Evolutionary conservation across 2,329 filamentous ascomycete species (phyloP), one percentile per base, ranked within the genome.

Genomic region (Beauveria rudraprayagi): DNA sequence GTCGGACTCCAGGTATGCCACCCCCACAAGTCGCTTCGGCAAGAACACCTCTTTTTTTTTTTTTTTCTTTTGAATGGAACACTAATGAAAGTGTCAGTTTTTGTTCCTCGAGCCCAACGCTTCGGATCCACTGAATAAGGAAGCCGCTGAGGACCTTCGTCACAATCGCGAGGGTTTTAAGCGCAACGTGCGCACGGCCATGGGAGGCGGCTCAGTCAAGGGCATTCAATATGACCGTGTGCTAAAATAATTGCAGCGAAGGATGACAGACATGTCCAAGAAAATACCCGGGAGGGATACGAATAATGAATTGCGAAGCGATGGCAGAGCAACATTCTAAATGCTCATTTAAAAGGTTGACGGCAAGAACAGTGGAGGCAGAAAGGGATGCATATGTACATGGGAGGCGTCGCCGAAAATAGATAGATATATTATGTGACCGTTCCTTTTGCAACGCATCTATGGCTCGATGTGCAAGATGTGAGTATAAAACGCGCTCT

Each of bases 51-150:
- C 46, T 19, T 10, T 22, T 22, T 22, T 22, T 22, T 22, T 22
- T 22, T 22, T 22, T 22, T 22, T 22, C 3, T 54, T 17, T 6
- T 5, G 24, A 28, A 56, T 10, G 26, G n/a, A n/a, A 5, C 4
- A 54, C 30, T 48, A 19, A 44, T 44, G 11, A n/a, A 17, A 16
- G 40, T 24, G 26, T 30, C 28, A 96, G 88, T 97, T 97, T 72
- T 82, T 99, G 56, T 99, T 99, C 82, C 86, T 97, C 64, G 94
- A 99, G 74, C 94, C 94, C 19, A 99, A 99, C 71, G 92, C 94
- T 10, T 92, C 90, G 54, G 94, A 99, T 71, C 94, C 94, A n/a
- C 79, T 99, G 63, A 99, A 99, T 77, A 97, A 99, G 80, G 93
- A 97, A 70, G 94, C 94, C 0, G 94, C 94, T 4, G 92, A 97